Conservation (phyloP, 1,284 basidiomycete genomes). For the Chiua sp. region DNA sequence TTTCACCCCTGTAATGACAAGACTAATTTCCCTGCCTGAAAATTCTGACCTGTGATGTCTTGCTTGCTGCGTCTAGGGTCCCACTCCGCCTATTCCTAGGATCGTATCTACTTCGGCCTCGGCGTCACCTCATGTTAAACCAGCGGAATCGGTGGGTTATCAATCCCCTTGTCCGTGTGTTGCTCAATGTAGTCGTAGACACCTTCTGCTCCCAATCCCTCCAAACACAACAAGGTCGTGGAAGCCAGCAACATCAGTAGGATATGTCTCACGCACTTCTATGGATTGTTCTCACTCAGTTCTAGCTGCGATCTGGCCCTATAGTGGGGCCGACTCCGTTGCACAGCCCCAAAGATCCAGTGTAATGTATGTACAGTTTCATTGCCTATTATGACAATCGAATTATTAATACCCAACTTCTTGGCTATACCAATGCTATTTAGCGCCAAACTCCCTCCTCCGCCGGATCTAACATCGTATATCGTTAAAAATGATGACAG, state of each 20-base stretch:
- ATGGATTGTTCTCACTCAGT: slow-evolving; percentile 7
- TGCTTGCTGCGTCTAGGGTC: slow-evolving; percentile 42
- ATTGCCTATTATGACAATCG: too few relatives aligned
- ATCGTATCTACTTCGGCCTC: slow-evolving; percentile 50
- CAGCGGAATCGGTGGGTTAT: slow-evolving; percentile 50
- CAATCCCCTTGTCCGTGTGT: background rate
- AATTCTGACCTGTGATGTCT: slow-evolving; percentile 25
- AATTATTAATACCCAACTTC: too few relatives aligned
- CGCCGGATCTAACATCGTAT: background rate
- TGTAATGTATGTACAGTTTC: too few relatives aligned
- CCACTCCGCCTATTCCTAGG: slow-evolving; percentile 53
- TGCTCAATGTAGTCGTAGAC: slow-evolving; percentile 30
- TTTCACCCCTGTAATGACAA: slow-evolving; percentile 68
- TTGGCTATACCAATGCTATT: too few relatives aligned
- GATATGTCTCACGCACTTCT: slow-evolving; percentile 36
- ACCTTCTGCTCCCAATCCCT: slow-evolving; percentile 71
- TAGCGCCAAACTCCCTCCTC: background rate
- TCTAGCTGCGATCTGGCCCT: slow-evolving; percentile 83
- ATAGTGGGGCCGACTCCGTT: slow-evolving; percentile 61
- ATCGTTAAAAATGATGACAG: background rate
- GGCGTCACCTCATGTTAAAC: slow-evolving; percentile 65
- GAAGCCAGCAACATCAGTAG: slow-evolving; percentile 76
- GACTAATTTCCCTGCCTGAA: slow-evolving; percentile 15
- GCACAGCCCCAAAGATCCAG: too few relatives aligned
- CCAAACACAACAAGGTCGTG: slow-evolving; percentile 83